Conservation (phyloP, 305 asterid genomes). For the Salvia sclarea region DNA sequence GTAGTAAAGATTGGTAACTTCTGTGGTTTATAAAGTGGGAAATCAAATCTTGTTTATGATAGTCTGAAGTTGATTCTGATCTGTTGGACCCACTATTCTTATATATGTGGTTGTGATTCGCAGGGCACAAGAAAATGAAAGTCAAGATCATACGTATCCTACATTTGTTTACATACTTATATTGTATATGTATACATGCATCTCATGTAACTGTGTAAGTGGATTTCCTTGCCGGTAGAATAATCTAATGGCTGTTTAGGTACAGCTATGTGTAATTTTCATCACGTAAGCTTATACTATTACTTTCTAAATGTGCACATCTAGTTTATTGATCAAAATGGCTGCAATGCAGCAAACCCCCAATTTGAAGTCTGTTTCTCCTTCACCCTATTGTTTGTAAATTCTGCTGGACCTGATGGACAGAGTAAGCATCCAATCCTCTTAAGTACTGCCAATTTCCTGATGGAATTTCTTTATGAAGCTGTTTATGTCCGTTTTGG, state of each 20-base stretch:
- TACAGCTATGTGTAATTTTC: too few relatives aligned
- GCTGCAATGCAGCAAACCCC: background rate
- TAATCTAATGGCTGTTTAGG: background rate
- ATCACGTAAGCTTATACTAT: too few relatives aligned
- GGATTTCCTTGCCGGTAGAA: background rate
- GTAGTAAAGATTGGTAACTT: background rate
- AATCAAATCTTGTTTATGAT: background rate
- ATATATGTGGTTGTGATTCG: conserved; percentile 22
- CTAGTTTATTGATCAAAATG: background rate
- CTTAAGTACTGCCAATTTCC: conserved; percentile 1
- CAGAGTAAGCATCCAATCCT: conserved; percentile 58
- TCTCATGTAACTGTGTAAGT: background rate
- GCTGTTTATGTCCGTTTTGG: conserved; percentile 14
- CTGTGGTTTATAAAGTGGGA: background rate
- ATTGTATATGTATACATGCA: too few relatives aligned
- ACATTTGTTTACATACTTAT: too few relatives aligned
- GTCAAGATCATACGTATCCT: conserved; percentile 87
- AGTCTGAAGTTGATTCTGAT: background rate
- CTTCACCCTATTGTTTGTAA: conserved; percentile 42
- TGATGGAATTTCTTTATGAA: background rate
- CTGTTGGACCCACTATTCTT: background rate
- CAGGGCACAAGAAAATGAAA: conserved; percentile 63
- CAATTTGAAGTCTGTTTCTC: conserved; percentile 30
- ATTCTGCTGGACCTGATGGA: conserved; percentile 37
- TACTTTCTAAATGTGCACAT: too few relatives aligned